These are phyloP conservation scores for Brettanomyces custersianus DNA, from an alignment of 805 yeast genomes.

Conservation along the genomic window DNA sequence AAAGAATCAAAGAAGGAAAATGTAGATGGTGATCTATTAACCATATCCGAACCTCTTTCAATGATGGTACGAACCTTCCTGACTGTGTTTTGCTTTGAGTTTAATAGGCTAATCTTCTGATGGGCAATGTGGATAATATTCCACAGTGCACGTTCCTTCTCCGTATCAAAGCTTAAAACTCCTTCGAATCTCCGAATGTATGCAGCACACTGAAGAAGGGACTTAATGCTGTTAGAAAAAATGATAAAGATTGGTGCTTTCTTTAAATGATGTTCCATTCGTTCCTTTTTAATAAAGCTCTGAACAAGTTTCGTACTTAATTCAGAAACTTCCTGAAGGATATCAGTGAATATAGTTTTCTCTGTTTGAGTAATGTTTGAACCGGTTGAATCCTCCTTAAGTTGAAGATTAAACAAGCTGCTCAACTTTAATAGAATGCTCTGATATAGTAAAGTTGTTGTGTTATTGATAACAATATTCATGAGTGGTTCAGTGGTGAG, in stretches of 20 bases:
- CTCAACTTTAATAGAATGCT: conserved; percentile 19
- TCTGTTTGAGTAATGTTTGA: conserved; percentile 12
- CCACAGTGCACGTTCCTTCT: conserved; percentile 3
- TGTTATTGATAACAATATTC: conserved; percentile 18
- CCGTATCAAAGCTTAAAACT: conserved; percentile 8
- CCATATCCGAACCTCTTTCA: conserved; percentile 13
- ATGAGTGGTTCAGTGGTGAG: conserved; percentile 17
- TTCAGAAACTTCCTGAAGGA: conserved; percentile 13
- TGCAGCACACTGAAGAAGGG: conserved; percentile 20
- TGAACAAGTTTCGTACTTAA: conserved; percentile 13
- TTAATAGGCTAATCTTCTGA: conserved; percentile 2
- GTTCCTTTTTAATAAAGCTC: conserved; percentile 11
- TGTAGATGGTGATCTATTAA: conserved; percentile 12
- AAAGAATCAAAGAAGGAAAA: conserved; percentile 17
- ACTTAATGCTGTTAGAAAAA: conserved; percentile 19
- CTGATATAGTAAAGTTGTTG: conserved; percentile 21
- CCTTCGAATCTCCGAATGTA: conserved; percentile 12
- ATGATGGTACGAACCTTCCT: conserved; percentile 9
- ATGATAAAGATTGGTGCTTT: conserved; percentile 17
- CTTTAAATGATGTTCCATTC: conserved; percentile 10
- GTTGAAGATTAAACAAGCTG: conserved; percentile 14
- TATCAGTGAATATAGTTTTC: conserved; percentile 12
- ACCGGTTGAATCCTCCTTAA: conserved; percentile 7
- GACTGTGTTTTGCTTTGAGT: conserved; percentile 8
- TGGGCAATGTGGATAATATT: conserved; percentile 6